Base-by-base conservation (phyloP, 2,329 filamentous ascomycete genomes). In the Chalara sp. region DNA sequence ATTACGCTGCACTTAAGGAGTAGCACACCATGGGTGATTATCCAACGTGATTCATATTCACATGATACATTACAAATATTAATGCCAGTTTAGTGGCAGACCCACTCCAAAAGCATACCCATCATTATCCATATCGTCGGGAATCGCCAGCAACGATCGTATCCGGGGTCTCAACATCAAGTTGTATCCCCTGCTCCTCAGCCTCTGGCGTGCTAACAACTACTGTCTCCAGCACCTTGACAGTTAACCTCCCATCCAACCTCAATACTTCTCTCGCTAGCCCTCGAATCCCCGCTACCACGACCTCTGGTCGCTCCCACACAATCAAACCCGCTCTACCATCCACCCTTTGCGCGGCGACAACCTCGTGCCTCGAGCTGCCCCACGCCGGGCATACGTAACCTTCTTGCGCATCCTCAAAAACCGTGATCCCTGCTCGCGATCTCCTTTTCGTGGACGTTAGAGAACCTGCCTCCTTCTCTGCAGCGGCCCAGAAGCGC, bases 101-200 rank as follows among this genome's bases (percentile, higher is more conserved):
- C 13, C 33, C 11, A 28, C 45, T 13, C 42, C 30, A 28, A 33
- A 31, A 31, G 6, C 10, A n/a, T 40, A 35, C 10, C 35, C 43
- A 39, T 35, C 42, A 35, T 21, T 37, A 45, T 30, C 43, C 29
- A 44, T 46, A 46, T 51, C 44, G 52, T 35, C 46, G 49, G 40
- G 52, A n/a, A 35, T 48, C 45, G 35, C 50, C 51, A 48, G 53
- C 52, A 50, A 63, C 54, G 46, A 63, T 53, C 28, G 60, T 63
- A 52, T 61, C 61, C 7, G 60, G 57, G 44, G 57, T 61, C 31
- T 62, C 58, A 40, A 59, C 61, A 49, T 62, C 58, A n/a, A 58
- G 45, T 44, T 60, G 60, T 48, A 59, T 51, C 3, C 53, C 56
- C 53, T 56, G 44, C 5, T 42, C 44, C 32, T 44, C 44, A 40